Evolutionary conservation across 148 eudicot genomes (phyloP), one percentile per base, ranked within the genome.

Genomic region (Chenopodium quinoa): DNA sequence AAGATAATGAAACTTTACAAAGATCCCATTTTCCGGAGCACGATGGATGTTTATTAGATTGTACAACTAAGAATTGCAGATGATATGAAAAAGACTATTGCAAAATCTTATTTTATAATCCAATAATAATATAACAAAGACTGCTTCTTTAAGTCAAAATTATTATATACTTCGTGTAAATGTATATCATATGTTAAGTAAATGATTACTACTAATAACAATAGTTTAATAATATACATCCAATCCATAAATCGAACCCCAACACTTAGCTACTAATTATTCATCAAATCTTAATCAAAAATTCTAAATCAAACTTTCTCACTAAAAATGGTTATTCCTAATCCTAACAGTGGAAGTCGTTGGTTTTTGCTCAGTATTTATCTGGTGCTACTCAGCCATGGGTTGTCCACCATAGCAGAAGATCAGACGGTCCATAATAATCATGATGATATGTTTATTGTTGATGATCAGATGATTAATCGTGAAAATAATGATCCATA

Each of bases 401-500:
- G 75, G 7, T 8, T 23, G 31, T n/a, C 0, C 40, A 66, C 52
- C 71, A 32, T 29, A 66, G 65, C 64, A 75, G 58, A 82, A 65
- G 78, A 81, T 25, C 72, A 73, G 19, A 25, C 66, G 23, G 25
- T 62, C 66, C 66, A 62, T 62, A 7, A 62, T 62, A 46, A 71
- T 19, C 4, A 71, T 40, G 50, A 71, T 40, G 50, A 37, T 40
- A 37, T 20, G 0, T 25, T 37, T 19, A 62, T 79, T 25, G 29
- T 69, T 60, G 75, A 46, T 71, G 54, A 62, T 70, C 19, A 69
- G 29, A 44, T 34, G 52, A n/a, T 34, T 52, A 46, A 47, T 74
- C 2, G 44, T 40, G 44, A 40, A 40, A 40, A 64, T 74, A 44
- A 75, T 56, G 84, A 82, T 77, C 84, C 80, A 9, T 82, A 82